These are phyloP conservation scores for Teratosphaeria epicoccoides DNA, from an alignment of 2,329 filamentous ascomycete genomes.

Conservation along the genomic window DNA sequence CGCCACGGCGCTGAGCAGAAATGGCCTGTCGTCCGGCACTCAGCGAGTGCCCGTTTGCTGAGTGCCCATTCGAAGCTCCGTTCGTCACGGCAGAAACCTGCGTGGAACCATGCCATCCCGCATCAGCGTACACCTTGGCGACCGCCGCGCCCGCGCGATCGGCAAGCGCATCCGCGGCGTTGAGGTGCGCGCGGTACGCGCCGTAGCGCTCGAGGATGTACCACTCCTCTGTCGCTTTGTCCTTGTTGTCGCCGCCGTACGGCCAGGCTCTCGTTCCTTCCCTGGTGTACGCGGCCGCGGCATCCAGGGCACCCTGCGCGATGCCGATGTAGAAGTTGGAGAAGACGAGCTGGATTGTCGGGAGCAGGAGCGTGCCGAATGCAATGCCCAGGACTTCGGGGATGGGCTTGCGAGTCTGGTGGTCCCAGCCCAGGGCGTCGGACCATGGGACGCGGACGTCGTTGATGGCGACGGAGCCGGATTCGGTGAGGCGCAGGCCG, in stretches of 20 bases:
- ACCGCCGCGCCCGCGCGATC: constrained; percentile 45
- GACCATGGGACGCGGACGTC: constrained; percentile 48
- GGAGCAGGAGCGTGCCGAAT: constrained; percentile 48
- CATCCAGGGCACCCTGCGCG: constrained; percentile 46
- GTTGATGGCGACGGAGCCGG: constrained; percentile 50
- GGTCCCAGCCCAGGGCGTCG: constrained; percentile 53
- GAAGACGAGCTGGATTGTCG: constrained; percentile 56
- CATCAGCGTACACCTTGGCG: constrained; percentile 35
- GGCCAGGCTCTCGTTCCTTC: constrained; percentile 53
- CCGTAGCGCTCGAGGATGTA: constrained; percentile 57
- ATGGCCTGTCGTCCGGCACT: constrained; percentile 30
- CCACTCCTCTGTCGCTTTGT: constrained; percentile 46
- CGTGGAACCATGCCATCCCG: constrained; percentile 19
- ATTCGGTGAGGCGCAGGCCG: constrained; percentile 53
- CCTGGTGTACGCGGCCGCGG: constrained; percentile 46
- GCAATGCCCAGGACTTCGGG: constrained; percentile 42
- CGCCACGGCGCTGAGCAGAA: constrained; percentile 45
- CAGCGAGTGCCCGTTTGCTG: constrained; percentile 6
- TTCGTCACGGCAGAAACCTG: constrained; percentile 6
- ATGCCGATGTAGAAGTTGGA: constrained; percentile 57
- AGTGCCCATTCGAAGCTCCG: constrained; percentile 11
- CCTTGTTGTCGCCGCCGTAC: constrained; percentile 52
- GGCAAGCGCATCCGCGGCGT: constrained; percentile 48
- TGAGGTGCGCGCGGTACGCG: constrained; percentile 51
- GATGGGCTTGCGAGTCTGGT: constrained; percentile 40